Conservation (phyloP, 257 asterid species). For the Cinchona pubescens region DNA sequence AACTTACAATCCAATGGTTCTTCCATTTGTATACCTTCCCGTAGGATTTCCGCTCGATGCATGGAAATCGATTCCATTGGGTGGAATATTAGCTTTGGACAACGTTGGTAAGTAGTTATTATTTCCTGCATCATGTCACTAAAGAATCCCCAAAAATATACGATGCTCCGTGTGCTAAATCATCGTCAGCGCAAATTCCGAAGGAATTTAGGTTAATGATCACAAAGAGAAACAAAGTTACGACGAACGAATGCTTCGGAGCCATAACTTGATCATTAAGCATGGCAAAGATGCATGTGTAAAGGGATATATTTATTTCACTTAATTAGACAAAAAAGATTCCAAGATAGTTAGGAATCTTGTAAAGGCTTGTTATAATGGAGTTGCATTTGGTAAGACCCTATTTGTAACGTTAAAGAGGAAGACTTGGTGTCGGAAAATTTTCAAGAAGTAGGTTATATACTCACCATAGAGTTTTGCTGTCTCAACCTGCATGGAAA, state of each 20-base stretch:
- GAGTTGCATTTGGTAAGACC: conserved; percentile 61
- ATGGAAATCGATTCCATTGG: conserved; percentile 81
- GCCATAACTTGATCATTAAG: conserved; percentile 30
- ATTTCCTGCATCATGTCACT: conserved; percentile 95
- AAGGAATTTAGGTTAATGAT: conserved; percentile 19
- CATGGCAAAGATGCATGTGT: not conserved
- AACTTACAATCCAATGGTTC: conserved; percentile 86
- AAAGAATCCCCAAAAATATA: conserved; percentile 81
- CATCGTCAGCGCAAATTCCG: conserved; percentile 39
- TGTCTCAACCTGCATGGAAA: conserved; percentile 50
- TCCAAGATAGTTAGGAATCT: conserved; percentile 30
- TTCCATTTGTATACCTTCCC: conserved; percentile 82
- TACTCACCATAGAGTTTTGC: conserved; percentile 36
- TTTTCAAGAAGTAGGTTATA: conserved; percentile 57
- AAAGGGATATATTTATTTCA: conserved; percentile 19
- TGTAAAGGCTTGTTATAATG: conserved; percentile 27
- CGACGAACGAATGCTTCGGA: conserved; percentile 15
- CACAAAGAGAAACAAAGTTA: conserved; percentile 30
- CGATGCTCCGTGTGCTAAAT: conserved; percentile 57
- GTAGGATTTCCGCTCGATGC: conserved; percentile 86
- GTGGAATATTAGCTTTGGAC: conserved; percentile 67
- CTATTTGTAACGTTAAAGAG: not conserved
- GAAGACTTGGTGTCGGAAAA: conserved; percentile 11
- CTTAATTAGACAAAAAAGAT: not conserved
- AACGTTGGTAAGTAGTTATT: conserved; percentile 70